These are phyloP conservation scores for Buxus sempervirens DNA, from an alignment of 164 flowering plant genomes.

Conservation along the genomic window DNA sequence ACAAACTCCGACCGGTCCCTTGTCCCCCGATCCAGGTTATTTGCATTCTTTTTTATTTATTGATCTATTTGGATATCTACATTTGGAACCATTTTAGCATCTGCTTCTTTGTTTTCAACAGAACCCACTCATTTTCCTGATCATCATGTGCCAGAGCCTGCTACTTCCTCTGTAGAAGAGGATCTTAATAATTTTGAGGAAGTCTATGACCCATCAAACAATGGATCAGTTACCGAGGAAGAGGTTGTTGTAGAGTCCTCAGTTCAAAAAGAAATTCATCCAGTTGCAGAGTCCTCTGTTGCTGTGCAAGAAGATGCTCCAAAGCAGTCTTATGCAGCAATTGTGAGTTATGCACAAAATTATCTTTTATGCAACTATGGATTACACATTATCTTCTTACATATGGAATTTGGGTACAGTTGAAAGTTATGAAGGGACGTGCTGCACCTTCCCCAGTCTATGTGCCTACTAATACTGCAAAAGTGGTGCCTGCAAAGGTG, in stretches of 20 bases:
- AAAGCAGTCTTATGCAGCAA: slow-evolving; percentile 77
- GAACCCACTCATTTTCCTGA: slow-evolving; percentile 38
- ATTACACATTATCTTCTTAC: neutral
- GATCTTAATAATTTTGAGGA: slow-evolving; percentile 26
- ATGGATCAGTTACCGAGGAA: slow-evolving; percentile 20
- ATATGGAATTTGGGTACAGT: slow-evolving; percentile 20
- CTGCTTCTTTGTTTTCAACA: slow-evolving; percentile 26
- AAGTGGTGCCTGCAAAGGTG: slow-evolving; percentile 23
- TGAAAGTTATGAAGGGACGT: slow-evolving; percentile 38
- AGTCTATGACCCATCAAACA: slow-evolving; percentile 19
- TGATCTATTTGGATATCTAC: neutral
- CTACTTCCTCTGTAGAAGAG: slow-evolving; percentile 28
- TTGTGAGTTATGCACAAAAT: slow-evolving; percentile 36
- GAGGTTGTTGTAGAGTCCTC: slow-evolving; percentile 24
- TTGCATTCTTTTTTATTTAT: neutral
- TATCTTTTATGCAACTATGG: neutral
- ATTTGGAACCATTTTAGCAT: neutral
- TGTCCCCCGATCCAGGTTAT: slow-evolving; percentile 44
- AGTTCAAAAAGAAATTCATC: slow-evolving; percentile 26
- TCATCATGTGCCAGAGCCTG: slow-evolving; percentile 27
- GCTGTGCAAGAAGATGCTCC: slow-evolving; percentile 47
- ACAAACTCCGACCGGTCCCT: slow-evolving; percentile 16
- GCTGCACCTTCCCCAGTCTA: slow-evolving; percentile 31
- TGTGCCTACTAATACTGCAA: slow-evolving; percentile 37
- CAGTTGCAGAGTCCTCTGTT: slow-evolving; percentile 30